Base-by-base conservation (phyloP, 1,284 basidiomycete species). In the Ustilago curta region DNA sequence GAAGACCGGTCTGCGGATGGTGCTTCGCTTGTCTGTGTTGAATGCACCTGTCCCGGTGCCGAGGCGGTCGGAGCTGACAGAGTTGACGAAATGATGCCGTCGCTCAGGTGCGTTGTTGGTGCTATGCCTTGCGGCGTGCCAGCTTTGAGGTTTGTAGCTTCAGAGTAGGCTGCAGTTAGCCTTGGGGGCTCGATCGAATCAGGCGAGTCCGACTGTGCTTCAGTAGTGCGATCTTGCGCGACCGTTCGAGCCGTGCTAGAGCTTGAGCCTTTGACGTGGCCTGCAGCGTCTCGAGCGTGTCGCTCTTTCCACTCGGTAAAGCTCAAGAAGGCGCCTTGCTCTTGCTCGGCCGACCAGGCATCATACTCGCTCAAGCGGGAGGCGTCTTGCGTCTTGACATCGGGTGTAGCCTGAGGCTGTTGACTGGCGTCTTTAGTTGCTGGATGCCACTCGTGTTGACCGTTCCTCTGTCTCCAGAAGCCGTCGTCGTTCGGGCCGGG, bases 281-380 rank as follows among this genome's bases (percentile, higher is more conserved):
- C 53, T 3, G 54, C 25, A 11, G n/a, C 8, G 21, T 62, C 40
- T 18, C 56, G 56, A 37, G 54, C 62, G 42, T 61, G 54, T 4
- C 61, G 58, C 42, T 76, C 57, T 47, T 68, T 76, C 73, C 73
- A 76, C 25, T 76, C 69, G 19, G 63, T 71, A 48, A 76, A 76
- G 54, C 69, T 76, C 18, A 76, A 49, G 31, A 76, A 76, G 2
- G 59, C 57, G 4, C 59, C 59, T 37, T 58, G 68, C 44, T 68
- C 73, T 42, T 71, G 73, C 42, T 68, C 69, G 19, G 72, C 72
- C 14, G 72, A 67, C 72, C 72, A 75, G 27, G 68, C 72, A 39
- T 75, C 72, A 29, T 75, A 75, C 12, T 66, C 63, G 52, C 59
- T 63, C 18, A 53, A 19, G n/a, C 51, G 49, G 12, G 49, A 39